phyloP scores from a whole-genome alignment of 2,329 filamentous ascomycete genomes.

The Pseudocercospora eumusae region DNA sequence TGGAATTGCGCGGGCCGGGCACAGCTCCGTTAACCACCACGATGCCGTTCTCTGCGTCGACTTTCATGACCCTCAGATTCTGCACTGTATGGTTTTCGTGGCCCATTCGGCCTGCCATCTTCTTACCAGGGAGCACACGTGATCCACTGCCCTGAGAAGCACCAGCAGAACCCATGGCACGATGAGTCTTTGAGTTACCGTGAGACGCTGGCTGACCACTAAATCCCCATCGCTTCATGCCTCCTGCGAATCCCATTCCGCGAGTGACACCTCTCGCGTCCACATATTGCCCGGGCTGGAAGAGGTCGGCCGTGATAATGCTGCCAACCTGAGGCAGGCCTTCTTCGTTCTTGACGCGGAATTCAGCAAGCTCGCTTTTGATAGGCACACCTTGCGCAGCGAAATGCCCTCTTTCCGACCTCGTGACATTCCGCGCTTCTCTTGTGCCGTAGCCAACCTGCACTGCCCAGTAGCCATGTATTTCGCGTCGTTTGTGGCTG shows the following conservation, averaged over 20 bases:
- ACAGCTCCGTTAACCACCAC: constrained; percentile 86
- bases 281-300: constrained; percentile 84
- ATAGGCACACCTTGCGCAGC: constrained; percentile 77
- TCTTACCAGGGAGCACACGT: constrained; percentile 91
- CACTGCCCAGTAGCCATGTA: constrained; percentile 91
- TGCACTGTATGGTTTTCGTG: constrained; percentile 84
- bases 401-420: constrained; percentile 84
- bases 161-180: constrained; percentile 86
- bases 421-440: constrained; percentile 72
- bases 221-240: constrained; percentile 96
- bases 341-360: constrained; percentile 72
- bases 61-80: constrained; percentile 84
- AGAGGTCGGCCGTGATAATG: constrained; percentile 82
- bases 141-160: constrained; percentile 90
- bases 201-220: constrained; percentile 85
- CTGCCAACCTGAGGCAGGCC: constrained; percentile 77
- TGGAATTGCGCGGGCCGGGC: constrained; percentile 81
- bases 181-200: constrained; percentile 92
- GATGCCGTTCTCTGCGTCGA: constrained; percentile 83
- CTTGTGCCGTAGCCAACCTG: constrained; percentile 81
- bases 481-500: constrained; percentile 75
- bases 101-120: constrained; percentile 97
- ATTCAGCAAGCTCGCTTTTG: constrained; percentile 82
- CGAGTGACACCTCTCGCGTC: constrained; percentile 77
- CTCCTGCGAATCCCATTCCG: constrained; percentile 93